Percentiles rank a stretch among this genome's conserved stretches.
Evolutionary conservation across 352 stramenopile genomes (phyloP).

Genomic region (Phytopythium aichiense): DNA sequence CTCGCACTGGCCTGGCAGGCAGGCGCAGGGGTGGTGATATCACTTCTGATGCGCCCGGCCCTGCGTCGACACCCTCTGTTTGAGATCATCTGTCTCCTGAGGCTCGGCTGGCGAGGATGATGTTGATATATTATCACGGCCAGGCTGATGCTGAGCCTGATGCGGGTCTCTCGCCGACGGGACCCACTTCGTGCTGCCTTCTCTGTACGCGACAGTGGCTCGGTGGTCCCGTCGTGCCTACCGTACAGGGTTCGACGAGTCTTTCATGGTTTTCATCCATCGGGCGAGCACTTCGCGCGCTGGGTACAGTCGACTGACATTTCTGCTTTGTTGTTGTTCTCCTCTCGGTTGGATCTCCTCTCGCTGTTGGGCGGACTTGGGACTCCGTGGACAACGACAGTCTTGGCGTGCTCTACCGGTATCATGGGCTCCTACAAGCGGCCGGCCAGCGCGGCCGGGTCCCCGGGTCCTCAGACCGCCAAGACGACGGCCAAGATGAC

Average conservation of each 20-base stretch:
- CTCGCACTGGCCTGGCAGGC: not conserved
- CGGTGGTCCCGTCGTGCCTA: not conserved
- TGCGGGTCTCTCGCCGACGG: not conserved
- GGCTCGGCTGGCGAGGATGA: not conserved
- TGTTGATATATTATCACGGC: not conserved
- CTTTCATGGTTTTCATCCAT: not conserved
- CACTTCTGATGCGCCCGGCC: not conserved
- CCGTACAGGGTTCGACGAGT: not conserved
- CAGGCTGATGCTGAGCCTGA: not conserved
- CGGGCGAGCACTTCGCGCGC: not conserved
- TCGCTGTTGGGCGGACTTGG: not conserved
- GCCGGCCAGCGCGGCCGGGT: not conserved
- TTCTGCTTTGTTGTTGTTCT: slow-evolving; percentile 5
- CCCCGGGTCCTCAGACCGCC: not conserved
- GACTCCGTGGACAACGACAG: not conserved
- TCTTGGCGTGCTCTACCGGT: not conserved
- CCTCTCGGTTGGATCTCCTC: not conserved
- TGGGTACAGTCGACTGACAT: slow-evolving; percentile 5
- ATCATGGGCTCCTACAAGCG: not conserved
- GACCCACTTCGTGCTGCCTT: slow-evolving; percentile 1
- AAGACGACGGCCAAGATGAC: not conserved
- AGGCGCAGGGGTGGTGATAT: not conserved
- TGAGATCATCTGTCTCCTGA: not conserved
- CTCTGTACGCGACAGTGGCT: not conserved
- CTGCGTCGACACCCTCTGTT: not conserved